These are phyloP conservation scores for Ascochyta fabae DNA, from an alignment of 2,329 filamentous ascomycete genomes.

Conservation along the genomic window DNA sequence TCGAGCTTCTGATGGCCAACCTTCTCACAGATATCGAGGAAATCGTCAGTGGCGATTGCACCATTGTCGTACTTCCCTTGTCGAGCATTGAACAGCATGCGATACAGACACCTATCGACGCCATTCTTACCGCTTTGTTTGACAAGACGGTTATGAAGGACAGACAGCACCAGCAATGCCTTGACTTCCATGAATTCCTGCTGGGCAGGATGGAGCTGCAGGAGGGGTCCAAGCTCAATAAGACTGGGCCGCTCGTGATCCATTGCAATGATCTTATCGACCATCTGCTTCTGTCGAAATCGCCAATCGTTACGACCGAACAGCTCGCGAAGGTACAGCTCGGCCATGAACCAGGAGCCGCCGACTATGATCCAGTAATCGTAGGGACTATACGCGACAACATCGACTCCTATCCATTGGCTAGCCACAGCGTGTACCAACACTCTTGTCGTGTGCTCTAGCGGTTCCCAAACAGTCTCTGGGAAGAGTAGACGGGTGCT, in stretches of 20 bases:
- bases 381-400: conserved; percentile 78
- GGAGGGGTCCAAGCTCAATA: conserved; percentile 75
- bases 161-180: conserved; percentile 88
- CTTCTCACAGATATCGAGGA: conserved; percentile 85
- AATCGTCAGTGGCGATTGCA: conserved; percentile 75
- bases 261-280: conserved; percentile 80
- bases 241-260: conserved; percentile 85
- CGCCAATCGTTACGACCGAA: conserved; percentile 95
- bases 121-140: conserved; percentile 88
- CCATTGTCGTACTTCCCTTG: conserved; percentile 76
- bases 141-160: conserved; percentile 86
- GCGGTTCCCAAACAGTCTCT: conserved; percentile 81
- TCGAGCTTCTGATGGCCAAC: conserved; percentile 86
- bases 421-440: conserved; percentile 84
- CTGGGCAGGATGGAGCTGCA: conserved; percentile 84
- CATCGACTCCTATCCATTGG: conserved; percentile 94
- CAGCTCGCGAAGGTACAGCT: conserved; percentile 86
- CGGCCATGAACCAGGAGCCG: conserved; percentile 92
- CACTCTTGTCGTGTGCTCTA: conserved; percentile 79
- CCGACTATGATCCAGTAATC: conserved; percentile 92
- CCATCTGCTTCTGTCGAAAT: conserved; percentile 84
- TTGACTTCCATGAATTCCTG: conserved; percentile 90
- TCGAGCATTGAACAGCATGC: conserved; percentile 84
- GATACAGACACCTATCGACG: conserved; percentile 82
- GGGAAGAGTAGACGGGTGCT: conserved; percentile 86